These are phyloP conservation scores for Ceratobasidium sp. DNA, from an alignment of 1,284 basidiomycete species.

Conservation along the genomic window DNA sequence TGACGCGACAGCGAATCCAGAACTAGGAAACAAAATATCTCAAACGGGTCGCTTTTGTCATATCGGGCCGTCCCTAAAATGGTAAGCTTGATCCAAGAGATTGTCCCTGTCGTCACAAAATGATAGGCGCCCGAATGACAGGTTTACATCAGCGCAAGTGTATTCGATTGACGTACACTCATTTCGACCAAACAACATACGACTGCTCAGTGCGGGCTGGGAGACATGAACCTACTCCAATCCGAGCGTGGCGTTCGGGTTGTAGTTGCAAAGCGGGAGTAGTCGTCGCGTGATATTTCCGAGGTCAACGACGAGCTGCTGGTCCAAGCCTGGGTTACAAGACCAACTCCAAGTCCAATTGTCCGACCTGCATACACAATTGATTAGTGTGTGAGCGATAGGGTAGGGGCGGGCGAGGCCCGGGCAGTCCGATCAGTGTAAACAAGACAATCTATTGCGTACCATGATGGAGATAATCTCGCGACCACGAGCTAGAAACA, in stretches of 20 bases:
- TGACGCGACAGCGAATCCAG: constrained; percentile 32
- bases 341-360: constrained; percentile 17
- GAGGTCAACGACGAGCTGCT: constrained; percentile 14
- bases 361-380: background rate
- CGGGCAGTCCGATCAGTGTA: constrained; percentile 36
- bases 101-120: background rate
- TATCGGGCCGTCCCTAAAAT: constrained; percentile 12
- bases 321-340: constrained; percentile 1
- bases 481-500: constrained; percentile 33
- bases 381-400: constrained; percentile 10
- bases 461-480: constrained; percentile 32
- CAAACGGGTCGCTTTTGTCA: constrained; percentile 34
- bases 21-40: constrained; percentile 31
- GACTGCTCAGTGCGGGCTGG: background rate
- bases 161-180: constrained; percentile 35
- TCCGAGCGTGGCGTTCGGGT: constrained; percentile 4
- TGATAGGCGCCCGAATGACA: constrained; percentile 31
- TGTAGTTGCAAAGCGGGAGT: constrained; percentile 18
- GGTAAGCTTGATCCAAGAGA: constrained; percentile 21
- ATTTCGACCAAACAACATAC: constrained; percentile 9
- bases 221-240: constrained; percentile 22
- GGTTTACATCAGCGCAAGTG: constrained; percentile 7
- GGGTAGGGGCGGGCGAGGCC: constrained; percentile 6
- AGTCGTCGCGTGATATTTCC: constrained; percentile 25
- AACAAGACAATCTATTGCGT: constrained; percentile 38